phyloP scores from a whole-genome alignment of 306 rosid genomes.

The Vigna reflexopilosa region DNA sequence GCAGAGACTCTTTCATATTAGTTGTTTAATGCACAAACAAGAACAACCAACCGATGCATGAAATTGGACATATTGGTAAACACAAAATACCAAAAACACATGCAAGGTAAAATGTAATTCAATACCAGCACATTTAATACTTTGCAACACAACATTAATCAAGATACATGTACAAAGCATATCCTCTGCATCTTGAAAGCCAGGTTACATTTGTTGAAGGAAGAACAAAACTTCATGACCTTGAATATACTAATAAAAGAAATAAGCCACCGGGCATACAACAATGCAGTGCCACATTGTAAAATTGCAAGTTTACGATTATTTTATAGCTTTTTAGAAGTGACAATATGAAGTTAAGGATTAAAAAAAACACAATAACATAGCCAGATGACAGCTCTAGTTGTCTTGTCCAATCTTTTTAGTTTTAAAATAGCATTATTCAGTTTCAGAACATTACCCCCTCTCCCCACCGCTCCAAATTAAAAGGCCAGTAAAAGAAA shows the following conservation, averaged over 20 bases:
- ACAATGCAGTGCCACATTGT: background rate
- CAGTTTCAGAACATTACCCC: too few species aligned
- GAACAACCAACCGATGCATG: background rate
- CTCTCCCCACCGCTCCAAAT: too few species aligned
- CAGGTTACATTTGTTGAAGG: slow-evolving; percentile 5
- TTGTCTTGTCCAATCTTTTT: background rate
- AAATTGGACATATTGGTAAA: background rate
- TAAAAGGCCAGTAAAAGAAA: too few species aligned
- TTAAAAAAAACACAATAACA: background rate
- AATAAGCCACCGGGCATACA: slow-evolving; percentile 13
- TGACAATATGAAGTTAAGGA: background rate
- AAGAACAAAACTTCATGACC: background rate
- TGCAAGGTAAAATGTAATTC: too few species aligned
- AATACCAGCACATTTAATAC: background rate
- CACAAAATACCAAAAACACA: background rate
- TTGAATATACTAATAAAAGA: background rate
- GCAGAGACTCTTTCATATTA: background rate
- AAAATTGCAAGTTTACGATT: background rate
- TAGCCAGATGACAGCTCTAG: background rate
- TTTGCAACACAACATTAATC: background rate
- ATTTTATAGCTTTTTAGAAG: background rate
- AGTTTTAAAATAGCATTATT: too few species aligned
- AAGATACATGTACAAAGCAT: too few species aligned
- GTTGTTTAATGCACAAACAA: background rate
- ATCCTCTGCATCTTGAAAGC: background rate